phyloP scores from a whole-genome alignment of 305 asterid species.

The Fraxinus velutina region DNA sequence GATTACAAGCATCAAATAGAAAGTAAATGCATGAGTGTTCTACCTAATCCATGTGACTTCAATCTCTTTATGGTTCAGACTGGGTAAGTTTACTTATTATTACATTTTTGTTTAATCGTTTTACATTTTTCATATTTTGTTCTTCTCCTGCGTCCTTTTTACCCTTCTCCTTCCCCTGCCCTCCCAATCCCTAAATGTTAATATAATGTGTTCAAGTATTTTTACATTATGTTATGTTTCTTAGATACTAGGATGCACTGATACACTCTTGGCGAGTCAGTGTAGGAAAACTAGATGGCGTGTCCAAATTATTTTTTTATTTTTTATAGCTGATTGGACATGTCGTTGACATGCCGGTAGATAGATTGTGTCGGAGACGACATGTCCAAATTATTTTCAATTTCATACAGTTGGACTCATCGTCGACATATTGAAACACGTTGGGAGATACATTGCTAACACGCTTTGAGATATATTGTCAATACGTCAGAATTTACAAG shows the following conservation, averaged over 20 bases:
- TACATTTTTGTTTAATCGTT: neutral
- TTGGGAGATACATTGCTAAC: neutral
- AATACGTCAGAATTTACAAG: neutral
- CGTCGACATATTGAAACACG: neutral
- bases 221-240: neutral
- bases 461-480: neutral
- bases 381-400: neutral
- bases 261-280: neutral
- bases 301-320: neutral
- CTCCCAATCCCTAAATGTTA: neutral
- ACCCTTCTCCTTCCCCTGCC: neutral
- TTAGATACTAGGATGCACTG: neutral
- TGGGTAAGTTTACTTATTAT: conserved; percentile 47
- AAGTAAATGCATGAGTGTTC: conserved; percentile 87
- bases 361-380: neutral
- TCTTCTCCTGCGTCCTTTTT: neutral
- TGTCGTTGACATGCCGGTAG: neutral
- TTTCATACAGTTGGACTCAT: neutral
- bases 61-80: conserved; percentile 96
- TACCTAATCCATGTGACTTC: conserved; percentile 83
- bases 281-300: neutral
- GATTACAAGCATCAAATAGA: conserved; percentile 75
- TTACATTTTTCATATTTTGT: neutral
- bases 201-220: neutral
- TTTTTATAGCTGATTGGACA: neutral